A percentile compares a stretch with the other conserved stretches of the same genome.
Conservation (phyloP, 2,329 filamentous ascomycete genomes). For the Trichoderma atrobrunneum region DNA sequence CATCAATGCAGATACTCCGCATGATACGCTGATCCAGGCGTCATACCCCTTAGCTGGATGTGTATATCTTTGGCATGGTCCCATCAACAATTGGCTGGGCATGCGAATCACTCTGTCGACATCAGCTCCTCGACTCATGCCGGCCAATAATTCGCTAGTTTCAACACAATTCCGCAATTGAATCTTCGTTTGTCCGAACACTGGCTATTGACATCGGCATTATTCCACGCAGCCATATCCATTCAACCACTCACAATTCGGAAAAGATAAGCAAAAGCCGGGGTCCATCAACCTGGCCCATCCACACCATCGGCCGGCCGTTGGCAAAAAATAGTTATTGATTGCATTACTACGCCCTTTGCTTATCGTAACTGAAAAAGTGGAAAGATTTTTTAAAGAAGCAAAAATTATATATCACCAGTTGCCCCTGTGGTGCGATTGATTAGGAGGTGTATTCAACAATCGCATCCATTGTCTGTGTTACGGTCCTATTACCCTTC, state of each 20-base stretch:
- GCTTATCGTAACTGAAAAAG: constrained; percentile 13
- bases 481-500: not conserved
- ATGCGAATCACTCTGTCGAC: not conserved
- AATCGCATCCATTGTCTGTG: not conserved
- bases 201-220: not conserved
- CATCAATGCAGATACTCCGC: not conserved
- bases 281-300: constrained; percentile 1
- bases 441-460: not conserved
- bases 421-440: not conserved
- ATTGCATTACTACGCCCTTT: constrained; percentile 2
- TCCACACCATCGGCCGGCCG: constrained; percentile 1
- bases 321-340: not conserved
- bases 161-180: not conserved
- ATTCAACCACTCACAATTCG: constrained; percentile 2
- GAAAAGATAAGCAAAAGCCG: constrained; percentile 13
- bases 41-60: not conserved
- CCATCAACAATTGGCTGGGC: not conserved
- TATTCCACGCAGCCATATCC: not conserved
- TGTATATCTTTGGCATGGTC: not conserved
- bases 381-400: not conserved
- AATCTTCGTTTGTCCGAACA: not conserved
- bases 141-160: not conserved
- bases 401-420: not conserved
- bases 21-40: constrained; percentile 1
- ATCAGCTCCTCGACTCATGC: not conserved